Percentiles rank a stretch among this genome's conserved stretches.
Conservation (phyloP, 371 early-diverging fungal genomes). For the Mucor plumbeus region DNA sequence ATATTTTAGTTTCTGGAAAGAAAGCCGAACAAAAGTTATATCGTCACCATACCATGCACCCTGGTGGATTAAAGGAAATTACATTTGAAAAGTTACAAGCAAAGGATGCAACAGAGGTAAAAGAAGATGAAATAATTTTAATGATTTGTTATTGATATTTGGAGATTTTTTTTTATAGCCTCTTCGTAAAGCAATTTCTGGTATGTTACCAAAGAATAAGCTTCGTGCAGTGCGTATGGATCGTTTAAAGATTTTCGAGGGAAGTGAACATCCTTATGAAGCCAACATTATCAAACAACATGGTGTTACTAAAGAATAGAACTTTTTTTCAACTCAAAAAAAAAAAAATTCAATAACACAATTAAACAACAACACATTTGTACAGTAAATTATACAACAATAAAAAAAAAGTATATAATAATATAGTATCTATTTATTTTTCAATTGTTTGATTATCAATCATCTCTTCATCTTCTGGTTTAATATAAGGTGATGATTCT, state of each 20-base stretch:
- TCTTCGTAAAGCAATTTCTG: slow-evolving; percentile 92
- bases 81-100: slow-evolving; percentile 76
- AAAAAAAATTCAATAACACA: background rate
- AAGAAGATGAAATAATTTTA: background rate
- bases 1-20: slow-evolving; percentile 84
- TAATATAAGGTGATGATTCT: background rate
- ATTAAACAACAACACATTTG: background rate
- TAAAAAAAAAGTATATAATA: too few relatives aligned
- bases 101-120: slow-evolving; percentile 81
- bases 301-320: slow-evolving; percentile 56
- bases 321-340: background rate
- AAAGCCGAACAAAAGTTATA: slow-evolving; percentile 91
- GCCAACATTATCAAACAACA: slow-evolving; percentile 87
- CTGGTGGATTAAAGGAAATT: slow-evolving; percentile 91
- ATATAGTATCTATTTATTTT: too few relatives aligned
- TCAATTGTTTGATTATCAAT: background rate
- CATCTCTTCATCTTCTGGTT: slow-evolving; percentile 11
- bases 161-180: slow-evolving; percentile 39
- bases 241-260: slow-evolving; percentile 89
- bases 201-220: slow-evolving; percentile 96
- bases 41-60: slow-evolving; percentile 88
- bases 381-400: slow-evolving; percentile 4
- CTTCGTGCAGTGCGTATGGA: slow-evolving; percentile 81
- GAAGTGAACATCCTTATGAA: slow-evolving; percentile 89
- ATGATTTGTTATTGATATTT: background rate